Evolutionary conservation across 2,329 filamentous ascomycete genomes (phyloP).

Genomic region (Penicillium sp.): DNA sequence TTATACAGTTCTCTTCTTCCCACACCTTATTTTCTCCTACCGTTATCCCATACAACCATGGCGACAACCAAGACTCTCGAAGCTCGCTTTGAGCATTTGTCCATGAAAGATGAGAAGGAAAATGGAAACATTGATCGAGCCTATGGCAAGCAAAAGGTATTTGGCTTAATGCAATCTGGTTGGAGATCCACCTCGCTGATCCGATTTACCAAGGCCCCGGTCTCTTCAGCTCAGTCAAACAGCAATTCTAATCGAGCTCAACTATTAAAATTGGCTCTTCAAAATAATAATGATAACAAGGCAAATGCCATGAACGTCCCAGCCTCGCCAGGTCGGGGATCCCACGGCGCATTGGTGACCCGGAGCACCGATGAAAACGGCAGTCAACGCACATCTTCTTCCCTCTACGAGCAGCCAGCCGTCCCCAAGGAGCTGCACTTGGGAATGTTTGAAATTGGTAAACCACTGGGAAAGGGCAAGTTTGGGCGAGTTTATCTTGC

Average conservation of each 20-base stretch:
- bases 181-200: constrained; percentile 15
- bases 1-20: constrained; percentile 4
- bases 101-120: constrained; percentile 82
- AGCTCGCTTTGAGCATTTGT: constrained; percentile 78
- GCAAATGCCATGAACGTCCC: constrained; percentile 45
- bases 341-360: constrained; percentile 32
- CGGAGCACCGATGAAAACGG: constrained; percentile 42
- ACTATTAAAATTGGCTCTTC: constrained; percentile 75
- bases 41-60: constrained; percentile 42
- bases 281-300: constrained; percentile 61
- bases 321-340: constrained; percentile 59
- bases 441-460: constrained; percentile 88
- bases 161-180: constrained; percentile 5
- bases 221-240: constrained; percentile 42
- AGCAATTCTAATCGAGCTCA: constrained; percentile 59
- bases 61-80: constrained; percentile 70
- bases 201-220: constrained; percentile 33
- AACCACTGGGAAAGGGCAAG: constrained; percentile 76
- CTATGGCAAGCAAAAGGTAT: constrained; percentile 71
- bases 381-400: constrained; percentile 29
- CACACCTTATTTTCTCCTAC: constrained; percentile 5
- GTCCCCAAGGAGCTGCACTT: constrained; percentile 61
- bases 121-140: constrained; percentile 45
- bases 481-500: constrained; percentile 80
- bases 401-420: constrained; percentile 50